These are phyloP conservation scores for Pichia sp. DNA, from an alignment of 1,139 yeast species.

Conservation along the genomic window DNA sequence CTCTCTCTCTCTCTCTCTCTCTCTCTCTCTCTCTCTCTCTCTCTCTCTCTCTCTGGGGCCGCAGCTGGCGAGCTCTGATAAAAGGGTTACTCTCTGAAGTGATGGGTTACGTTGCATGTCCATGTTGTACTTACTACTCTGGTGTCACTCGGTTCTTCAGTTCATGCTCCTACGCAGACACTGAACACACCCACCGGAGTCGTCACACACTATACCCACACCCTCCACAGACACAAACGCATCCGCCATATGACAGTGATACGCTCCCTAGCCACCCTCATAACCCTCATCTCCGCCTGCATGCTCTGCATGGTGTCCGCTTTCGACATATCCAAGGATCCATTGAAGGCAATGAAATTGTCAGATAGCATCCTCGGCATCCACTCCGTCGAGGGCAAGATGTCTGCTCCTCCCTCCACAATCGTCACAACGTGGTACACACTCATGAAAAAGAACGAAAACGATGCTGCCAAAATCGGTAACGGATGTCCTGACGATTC, in stretches of 20 bases:
- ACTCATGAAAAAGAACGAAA: constrained; percentile 40
- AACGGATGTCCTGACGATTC: constrained; percentile 64
- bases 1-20: too few relatives aligned
- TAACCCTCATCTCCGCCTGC: neutral
- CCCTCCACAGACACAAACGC: too few relatives aligned
- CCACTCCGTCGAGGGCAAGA: constrained; percentile 18
- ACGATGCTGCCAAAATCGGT: constrained; percentile 31
- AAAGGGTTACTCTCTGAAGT: too few relatives aligned
- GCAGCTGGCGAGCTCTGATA: too few relatives aligned
- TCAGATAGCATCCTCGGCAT: constrained; percentile 23
- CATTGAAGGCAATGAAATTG: constrained; percentile 8
- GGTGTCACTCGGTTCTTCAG: too few relatives aligned
- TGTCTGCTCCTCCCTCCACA: constrained; percentile 71
- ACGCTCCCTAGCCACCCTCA: neutral
- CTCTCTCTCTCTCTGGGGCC: too few relatives aligned
- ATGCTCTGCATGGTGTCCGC: neutral
- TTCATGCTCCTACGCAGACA: too few relatives aligned
- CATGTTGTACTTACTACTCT: too few relatives aligned
- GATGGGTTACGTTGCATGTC: too few relatives aligned
- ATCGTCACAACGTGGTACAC: constrained; percentile 66
- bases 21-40: too few relatives aligned
- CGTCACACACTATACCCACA: too few relatives aligned
- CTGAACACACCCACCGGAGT: too few relatives aligned
- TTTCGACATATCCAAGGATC: constrained; percentile 7
- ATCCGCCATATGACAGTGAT: neutral